Evolutionary conservation across 345 rosid species (phyloP).

Genomic region (Syzygium oleosum): DNA sequence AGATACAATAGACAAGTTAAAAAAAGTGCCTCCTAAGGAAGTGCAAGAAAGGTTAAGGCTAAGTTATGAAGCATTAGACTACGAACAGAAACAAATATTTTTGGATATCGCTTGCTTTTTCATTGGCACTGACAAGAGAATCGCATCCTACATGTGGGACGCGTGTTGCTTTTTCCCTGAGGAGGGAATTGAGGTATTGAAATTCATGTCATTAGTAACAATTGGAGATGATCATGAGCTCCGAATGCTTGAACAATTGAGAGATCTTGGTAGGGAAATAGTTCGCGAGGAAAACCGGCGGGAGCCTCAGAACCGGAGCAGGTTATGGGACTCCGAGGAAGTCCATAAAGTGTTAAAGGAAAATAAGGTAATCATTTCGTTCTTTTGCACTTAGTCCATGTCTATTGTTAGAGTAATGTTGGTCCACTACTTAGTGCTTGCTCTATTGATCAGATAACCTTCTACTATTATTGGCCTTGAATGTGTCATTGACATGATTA

Average conservation of each 20-base stretch:
- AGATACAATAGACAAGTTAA: fast-evolving
- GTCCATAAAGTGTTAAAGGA: not conserved
- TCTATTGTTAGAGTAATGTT: not conserved
- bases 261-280: not conserved
- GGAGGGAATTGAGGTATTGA: not conserved
- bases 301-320: not conserved
- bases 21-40: fast-evolving
- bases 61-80: not conserved
- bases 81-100: not conserved
- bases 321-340: not conserved
- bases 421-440: not conserved
- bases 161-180: not conserved
- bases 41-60: fast-evolving
- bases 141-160: not conserved
- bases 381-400: not conserved
- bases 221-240: not conserved
- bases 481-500: not conserved
- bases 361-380: not conserved
- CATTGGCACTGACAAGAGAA: not conserved
- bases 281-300: not conserved
- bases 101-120: not conserved
- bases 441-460: not conserved
- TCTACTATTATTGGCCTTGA: not conserved
- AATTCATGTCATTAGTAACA: not conserved
- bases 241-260: not conserved